A percentile compares a stretch with the other conserved stretches of the same genome.
Evolutionary conservation across 2,329 filamentous ascomycete species (phyloP).

Genomic region (Penicillium sp.): DNA sequence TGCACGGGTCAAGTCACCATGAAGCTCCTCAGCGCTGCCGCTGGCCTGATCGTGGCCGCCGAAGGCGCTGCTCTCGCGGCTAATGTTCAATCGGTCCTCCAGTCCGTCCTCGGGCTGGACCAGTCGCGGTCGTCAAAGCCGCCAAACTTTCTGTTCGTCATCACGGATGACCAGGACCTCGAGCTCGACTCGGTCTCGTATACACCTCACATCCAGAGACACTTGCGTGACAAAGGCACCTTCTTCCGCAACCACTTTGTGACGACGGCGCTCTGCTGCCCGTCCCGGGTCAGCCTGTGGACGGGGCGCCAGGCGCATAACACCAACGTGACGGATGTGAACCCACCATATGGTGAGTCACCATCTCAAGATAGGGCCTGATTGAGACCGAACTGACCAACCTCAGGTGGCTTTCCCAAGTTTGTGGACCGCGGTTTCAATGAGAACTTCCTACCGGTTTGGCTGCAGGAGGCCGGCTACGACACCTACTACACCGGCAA

Average conservation of each 20-base stretch:
- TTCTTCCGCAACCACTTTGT: conserved; percentile 63
- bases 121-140: conserved; percentile 10
- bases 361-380: not conserved
- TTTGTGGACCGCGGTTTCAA: conserved; percentile 53
- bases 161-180: conserved; percentile 67
- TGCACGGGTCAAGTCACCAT: conserved; percentile 11
- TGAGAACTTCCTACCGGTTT: conserved; percentile 51
- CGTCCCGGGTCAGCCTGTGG: conserved; percentile 62
- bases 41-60: conserved; percentile 16
- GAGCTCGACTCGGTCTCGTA: conserved; percentile 61
- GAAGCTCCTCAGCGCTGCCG: conserved; percentile 17
- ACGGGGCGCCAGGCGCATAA: conserved; percentile 67
- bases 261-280: conserved; percentile 66
- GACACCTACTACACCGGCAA: conserved; percentile 57
- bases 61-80: conserved; percentile 9
- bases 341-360: conserved; percentile 50
- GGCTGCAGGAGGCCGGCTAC: conserved; percentile 53
- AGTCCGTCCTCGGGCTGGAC: conserved; percentile 8
- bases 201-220: conserved; percentile 57
- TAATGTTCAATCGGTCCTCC: conserved; percentile 9
- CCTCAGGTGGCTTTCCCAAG: conserved; percentile 47
- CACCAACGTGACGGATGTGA: conserved; percentile 64
- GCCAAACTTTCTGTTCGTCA: conserved; percentile 64
- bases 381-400: not conserved
- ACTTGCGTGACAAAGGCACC: conserved; percentile 58